These are phyloP conservation scores for Hypocrella siamensis DNA, from an alignment of 2,329 filamentous ascomycete genomes.

Conservation along the genomic window DNA sequence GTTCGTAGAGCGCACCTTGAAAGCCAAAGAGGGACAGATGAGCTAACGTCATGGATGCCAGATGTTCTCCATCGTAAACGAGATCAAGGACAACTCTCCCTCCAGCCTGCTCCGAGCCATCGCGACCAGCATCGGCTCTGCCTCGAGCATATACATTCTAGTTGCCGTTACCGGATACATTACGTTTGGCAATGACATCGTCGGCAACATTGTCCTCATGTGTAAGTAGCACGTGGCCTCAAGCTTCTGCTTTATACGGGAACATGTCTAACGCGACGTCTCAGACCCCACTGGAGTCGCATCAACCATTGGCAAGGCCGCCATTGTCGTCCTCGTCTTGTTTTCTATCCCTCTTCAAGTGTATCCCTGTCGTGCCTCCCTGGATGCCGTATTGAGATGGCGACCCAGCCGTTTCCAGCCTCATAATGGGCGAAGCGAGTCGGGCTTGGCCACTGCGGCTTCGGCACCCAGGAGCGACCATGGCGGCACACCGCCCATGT, in stretches of 20 bases:
- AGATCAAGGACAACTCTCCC: slow-evolving; percentile 75
- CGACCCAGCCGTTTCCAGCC: slow-evolving; percentile 41
- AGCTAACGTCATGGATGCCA: slow-evolving; percentile 22
- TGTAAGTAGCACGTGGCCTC: too few relatives aligned
- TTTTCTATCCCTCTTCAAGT: slow-evolving; percentile 94
- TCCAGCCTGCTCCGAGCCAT: slow-evolving; percentile 62
- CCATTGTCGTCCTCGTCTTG: slow-evolving; percentile 89
- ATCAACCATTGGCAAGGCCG: slow-evolving; percentile 84
- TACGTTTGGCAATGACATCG: slow-evolving; percentile 80
- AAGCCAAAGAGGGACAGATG: background rate
- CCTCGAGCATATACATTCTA: slow-evolving; percentile 74
- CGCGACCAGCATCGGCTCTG: slow-evolving; percentile 68
- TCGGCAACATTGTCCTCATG: slow-evolving; percentile 88
- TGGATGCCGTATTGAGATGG: slow-evolving; percentile 92
- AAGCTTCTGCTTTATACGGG: too few relatives aligned
- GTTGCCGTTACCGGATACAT: slow-evolving; percentile 93
- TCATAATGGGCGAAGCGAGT: slow-evolving; percentile 21
- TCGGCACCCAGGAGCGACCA: slow-evolving; percentile 30
- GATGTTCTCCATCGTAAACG: slow-evolving; percentile 99
- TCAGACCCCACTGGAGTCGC: slow-evolving; percentile 36
- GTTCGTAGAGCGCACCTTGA: slow-evolving; percentile 25
- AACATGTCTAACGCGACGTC: background rate
- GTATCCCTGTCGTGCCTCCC: slow-evolving; percentile 86
- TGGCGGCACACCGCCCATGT: slow-evolving; percentile 48
- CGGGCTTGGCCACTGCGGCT: slow-evolving; percentile 23